Percentiles rank a stretch among this genome's conserved stretches.
These are phyloP conservation scores for Candida palmyrensis DNA, from an alignment of 805 yeast genomes.

Conservation along the genomic window DNA sequence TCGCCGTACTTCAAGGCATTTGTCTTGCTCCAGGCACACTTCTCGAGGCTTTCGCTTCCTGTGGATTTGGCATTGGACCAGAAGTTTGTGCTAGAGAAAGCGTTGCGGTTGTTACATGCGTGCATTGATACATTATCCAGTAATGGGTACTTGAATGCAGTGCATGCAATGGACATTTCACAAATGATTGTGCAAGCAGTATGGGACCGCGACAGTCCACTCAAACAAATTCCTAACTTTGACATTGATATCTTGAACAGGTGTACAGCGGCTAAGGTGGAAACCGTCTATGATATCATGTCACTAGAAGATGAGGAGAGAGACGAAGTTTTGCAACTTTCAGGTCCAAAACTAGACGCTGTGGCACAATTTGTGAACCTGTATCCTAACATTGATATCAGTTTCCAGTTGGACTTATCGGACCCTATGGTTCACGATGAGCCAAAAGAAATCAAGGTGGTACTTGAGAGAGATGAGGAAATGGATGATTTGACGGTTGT, in stretches of 20 bases:
- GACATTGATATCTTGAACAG: slow-evolving; percentile 44
- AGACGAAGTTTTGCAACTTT: slow-evolving; percentile 53
- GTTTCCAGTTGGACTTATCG: slow-evolving; percentile 43
- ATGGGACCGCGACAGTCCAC: slow-evolving; percentile 75
- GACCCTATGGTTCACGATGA: slow-evolving; percentile 44
- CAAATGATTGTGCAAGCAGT: slow-evolving; percentile 87
- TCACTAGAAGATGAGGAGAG: slow-evolving; percentile 74
- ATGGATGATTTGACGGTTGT: slow-evolving; percentile 57
- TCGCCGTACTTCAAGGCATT: slow-evolving; percentile 68
- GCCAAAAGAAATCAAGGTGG: slow-evolving; percentile 42
- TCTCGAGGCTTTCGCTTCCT: slow-evolving; percentile 60
- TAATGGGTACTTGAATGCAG: slow-evolving; percentile 74
- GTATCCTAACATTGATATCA: slow-evolving; percentile 79
- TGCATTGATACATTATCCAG: slow-evolving; percentile 72
- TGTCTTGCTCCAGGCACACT: slow-evolving; percentile 73
- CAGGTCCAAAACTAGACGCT: slow-evolving; percentile 41
- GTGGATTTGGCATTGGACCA: slow-evolving; percentile 59
- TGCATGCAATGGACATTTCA: slow-evolving; percentile 77
- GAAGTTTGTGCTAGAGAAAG: slow-evolving; percentile 42
- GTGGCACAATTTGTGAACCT: slow-evolving; percentile 88
- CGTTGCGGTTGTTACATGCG: slow-evolving; percentile 54
- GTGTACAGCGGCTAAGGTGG: slow-evolving; percentile 52
- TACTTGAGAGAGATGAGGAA: slow-evolving; percentile 70
- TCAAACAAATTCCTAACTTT: slow-evolving; percentile 78
- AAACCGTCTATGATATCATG: slow-evolving; percentile 76